These are phyloP conservation scores for Xanthoconium separans DNA, from an alignment of 1,284 basidiomycete species.

Conservation along the genomic window DNA sequence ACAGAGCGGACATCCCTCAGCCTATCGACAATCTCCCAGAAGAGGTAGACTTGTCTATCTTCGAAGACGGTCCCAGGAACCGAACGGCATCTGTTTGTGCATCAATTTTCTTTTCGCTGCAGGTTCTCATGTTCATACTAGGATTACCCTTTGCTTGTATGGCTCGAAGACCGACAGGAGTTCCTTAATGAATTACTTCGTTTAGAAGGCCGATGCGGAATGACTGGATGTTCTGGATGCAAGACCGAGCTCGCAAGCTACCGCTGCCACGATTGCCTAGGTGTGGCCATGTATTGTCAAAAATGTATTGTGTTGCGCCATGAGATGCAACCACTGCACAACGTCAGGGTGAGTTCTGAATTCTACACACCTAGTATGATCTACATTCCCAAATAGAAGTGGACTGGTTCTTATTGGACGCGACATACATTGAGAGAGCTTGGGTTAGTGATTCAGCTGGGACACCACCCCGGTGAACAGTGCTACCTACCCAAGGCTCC, in stretches of 20 bases:
- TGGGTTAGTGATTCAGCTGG: slow-evolving; percentile 4
- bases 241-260: not conserved
- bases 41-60: not conserved
- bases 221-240: not conserved
- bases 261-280: slow-evolving; percentile 1
- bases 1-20: too few species aligned
- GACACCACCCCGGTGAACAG: not conserved
- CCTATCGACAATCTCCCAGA: not conserved
- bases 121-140: not conserved
- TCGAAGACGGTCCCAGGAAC: not conserved
- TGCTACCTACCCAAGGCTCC: not conserved
- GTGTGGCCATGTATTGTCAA: not conserved
- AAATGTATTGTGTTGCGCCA: not conserved
- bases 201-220: slow-evolving; percentile 2
- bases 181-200: slow-evolving; percentile 4
- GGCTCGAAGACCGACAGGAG: not conserved
- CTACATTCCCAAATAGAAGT: too few species aligned
- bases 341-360: not conserved
- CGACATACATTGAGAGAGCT: not conserved
- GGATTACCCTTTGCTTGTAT: slow-evolving; percentile 1
- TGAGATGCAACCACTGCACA: not conserved
- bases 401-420: not conserved
- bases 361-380: too few species aligned
- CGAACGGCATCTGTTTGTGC: not conserved
- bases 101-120: too few species aligned